A percentile compares a stretch with the other conserved stretches of the same genome.
Conservation (phyloP, 1,284 basidiomycete genomes). For the Leccinum pallidistipes region DNA sequence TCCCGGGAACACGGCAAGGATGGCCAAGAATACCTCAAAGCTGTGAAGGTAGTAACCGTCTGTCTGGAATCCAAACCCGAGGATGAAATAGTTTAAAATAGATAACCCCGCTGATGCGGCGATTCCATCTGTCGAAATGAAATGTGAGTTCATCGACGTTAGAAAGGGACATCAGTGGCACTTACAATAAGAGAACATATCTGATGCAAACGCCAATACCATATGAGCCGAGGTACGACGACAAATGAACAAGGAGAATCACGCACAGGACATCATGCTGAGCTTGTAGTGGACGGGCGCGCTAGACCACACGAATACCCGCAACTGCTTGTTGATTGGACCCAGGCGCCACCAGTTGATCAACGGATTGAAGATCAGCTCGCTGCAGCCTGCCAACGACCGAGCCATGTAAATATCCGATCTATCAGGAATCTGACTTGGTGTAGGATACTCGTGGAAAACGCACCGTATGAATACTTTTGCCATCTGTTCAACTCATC, state of each 20-base stretch:
- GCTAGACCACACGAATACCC: conserved; percentile 71
- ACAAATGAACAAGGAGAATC: conserved; percentile 3
- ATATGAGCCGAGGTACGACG: conserved; percentile 4
- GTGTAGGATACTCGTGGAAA: conserved; percentile 20
- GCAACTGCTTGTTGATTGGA: conserved; percentile 76
- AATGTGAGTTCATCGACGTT: neutral
- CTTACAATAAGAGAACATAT: conserved; percentile 84
- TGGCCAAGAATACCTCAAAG: conserved; percentile 78
- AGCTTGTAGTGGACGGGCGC: conserved; percentile 85
- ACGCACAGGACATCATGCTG: conserved; percentile 73
- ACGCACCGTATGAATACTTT: conserved; percentile 84
- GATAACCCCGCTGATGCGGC: conserved; percentile 66
- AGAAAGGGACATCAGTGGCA: conserved; percentile 11
- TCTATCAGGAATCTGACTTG: neutral
- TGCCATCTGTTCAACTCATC: conserved; percentile 86
- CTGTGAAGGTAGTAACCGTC: conserved; percentile 71
- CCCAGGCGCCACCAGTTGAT: conserved; percentile 70
- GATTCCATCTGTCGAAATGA: conserved; percentile 59
- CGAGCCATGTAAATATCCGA: conserved; percentile 15
- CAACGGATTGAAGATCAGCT: conserved; percentile 78
- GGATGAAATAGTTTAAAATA: conserved; percentile 67
- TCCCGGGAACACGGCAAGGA: conserved; percentile 71
- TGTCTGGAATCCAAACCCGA: conserved; percentile 61
- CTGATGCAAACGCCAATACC: conserved; percentile 33
- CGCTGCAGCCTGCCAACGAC: conserved; percentile 43